Base-by-base conservation (phyloP, 2,329 filamentous ascomycete species). In the Calycina herbarum region DNA sequence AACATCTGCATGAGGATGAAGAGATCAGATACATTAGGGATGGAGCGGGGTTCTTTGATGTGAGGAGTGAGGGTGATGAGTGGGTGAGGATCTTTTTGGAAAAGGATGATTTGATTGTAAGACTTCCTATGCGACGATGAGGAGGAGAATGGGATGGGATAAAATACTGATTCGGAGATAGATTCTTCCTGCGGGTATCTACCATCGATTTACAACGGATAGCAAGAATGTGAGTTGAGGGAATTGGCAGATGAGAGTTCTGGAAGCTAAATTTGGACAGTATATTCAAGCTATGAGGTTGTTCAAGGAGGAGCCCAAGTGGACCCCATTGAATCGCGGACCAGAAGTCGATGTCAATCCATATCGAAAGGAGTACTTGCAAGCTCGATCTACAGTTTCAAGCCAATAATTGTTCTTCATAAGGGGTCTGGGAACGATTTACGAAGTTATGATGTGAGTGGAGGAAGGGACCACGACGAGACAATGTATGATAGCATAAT, bases 221-320 rank as follows among this genome's bases (percentile, higher is more conserved):
- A 88, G 90, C 76, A 86, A 89, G 68, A 96, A 99, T 77, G 94
- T 97, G 78, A 80, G 92, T 86, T 35, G 54, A 56, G 57, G 59
- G 27, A 38, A 11, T 3, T 69, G 38, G 35, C 31, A 40, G 45
- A 57, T 48, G 63, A 20, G 29, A 24, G 11, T 59, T 59, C 31
- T 59, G 29, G 61, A 56, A 7, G 51, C 66, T 68, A 57, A 70
- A 56, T 27, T 57, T 38, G 31, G 62, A 59, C 72, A 97, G 94
- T 97, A 94, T 76, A 92, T 97, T 71, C 92, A 96, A 76, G 95
- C 95, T 15, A 94, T 98, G 92, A 86, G 95, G 65, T 83, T 99
- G 61, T 99, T 98, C 86, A 94, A 98, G 81, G 95, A 98, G 70
- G 94, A 98, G 79, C 95, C 95, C 40, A 97, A 98, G 80, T 99